Evolutionary conservation across 2,329 filamentous ascomycete genomes (phyloP).

Genomic region (Venturia oleaginea): DNA sequence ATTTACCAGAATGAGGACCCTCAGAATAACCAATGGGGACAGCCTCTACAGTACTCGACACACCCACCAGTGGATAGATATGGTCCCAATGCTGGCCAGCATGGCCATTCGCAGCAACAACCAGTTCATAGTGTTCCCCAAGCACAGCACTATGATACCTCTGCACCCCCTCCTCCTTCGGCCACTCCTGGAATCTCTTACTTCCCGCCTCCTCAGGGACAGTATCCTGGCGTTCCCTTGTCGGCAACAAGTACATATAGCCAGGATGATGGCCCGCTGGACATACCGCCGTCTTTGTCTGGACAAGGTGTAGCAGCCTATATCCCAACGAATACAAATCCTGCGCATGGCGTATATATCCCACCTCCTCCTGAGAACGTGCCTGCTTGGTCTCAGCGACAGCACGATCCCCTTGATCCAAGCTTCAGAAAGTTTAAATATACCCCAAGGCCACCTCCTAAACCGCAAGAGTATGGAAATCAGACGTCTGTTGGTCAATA

Average conservation of each 20-base stretch:
- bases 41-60: constrained; percentile 13
- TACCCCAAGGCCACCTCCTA: constrained; percentile 19
- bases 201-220: constrained; percentile 21
- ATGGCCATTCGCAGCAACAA: background rate
- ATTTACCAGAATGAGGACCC: constrained; percentile 11
- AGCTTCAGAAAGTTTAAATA: constrained; percentile 24
- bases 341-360: constrained; percentile 27
- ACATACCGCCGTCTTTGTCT: constrained; percentile 22
- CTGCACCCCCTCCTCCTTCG: constrained; percentile 15
- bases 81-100: background rate
- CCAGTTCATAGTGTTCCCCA: background rate
- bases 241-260: constrained; percentile 18
- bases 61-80: constrained; percentile 12
- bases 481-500: background rate
- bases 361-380: constrained; percentile 24
- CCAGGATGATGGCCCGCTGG: constrained; percentile 21
- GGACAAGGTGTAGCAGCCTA: constrained; percentile 28
- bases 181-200: constrained; percentile 25
- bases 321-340: constrained; percentile 26
- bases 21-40: constrained; percentile 10
- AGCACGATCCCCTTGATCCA: constrained; percentile 26
- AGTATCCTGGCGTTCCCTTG: background rate
- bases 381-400: constrained; percentile 28
- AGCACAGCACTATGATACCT: background rate
- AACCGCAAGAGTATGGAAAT: constrained; percentile 2